Evolutionary conservation across 108 stramenopile genomes (phyloP), one percentile per base, ranked within the genome.

Genomic region (Cyclotella distinguenda): DNA sequence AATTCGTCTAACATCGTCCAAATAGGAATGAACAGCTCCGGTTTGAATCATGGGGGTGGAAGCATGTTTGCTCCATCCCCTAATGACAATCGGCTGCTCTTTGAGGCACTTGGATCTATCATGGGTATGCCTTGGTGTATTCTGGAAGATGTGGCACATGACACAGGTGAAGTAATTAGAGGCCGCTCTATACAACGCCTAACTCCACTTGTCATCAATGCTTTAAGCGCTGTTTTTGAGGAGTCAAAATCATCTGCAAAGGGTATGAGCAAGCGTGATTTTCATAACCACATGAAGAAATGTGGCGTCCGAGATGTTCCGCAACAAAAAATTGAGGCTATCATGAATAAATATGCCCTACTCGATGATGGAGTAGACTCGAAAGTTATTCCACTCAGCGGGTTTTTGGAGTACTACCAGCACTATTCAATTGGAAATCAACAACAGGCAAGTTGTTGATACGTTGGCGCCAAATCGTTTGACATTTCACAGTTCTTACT

Each of bases 381-480:
- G 27, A 86, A 85, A 65, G 74, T 80, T 16, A 64, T 98, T 21
- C 90, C 66, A 51, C 61, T 86, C 12, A 81, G 88, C 8, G 97
- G 95, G 33, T 98, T 98, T 58, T 80, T 96, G 15, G 82, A 79
- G 6, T 96, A 95, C 68, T 96, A 96, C 77, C 66, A 81, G 34
- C 90, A 6, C 16, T 55, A 55, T 95, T 43, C 68, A 66, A 3
- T 78, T 84, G 4, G 84, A 86, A 53, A 74, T 59, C 18, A 80
- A 83, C 56, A 91, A 93, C 55, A 80, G 60, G 90, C 82, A 60
- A 70, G 87, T 79, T 13, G 16, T 39, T 10, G 25, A 4, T 1
- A 26, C 22, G 30, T 33, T 46, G 28, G 11, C n/a, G n/a, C 11
- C 60, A 45, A 36, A 19, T 12, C 62, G 16, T 48, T 36, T 33